Evolutionary conservation across 1,139 yeast genomes (phyloP).

Genomic region (Candida dubliniensis): DNA sequence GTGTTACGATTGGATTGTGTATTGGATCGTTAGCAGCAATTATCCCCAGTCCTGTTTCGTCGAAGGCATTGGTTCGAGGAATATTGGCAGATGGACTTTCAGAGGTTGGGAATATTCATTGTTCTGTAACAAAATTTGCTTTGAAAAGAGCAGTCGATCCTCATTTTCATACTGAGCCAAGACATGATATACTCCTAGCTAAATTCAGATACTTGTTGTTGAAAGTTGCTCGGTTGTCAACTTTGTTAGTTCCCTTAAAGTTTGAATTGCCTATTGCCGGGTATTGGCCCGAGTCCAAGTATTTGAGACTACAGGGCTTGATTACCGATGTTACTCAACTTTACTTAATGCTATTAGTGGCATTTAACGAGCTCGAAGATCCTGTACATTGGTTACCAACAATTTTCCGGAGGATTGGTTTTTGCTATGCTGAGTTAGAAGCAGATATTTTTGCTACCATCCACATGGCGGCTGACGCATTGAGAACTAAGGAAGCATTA

Average conservation of each 20-base stretch:
- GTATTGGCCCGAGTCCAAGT: conserved; percentile 35
- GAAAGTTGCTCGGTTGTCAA: conserved; percentile 23
- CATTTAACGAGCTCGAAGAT: conserved; percentile 29
- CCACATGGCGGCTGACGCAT: conserved; percentile 36
- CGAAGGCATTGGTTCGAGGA: conserved; percentile 29
- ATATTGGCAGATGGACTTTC: conserved; percentile 25
- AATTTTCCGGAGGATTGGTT: conserved; percentile 31
- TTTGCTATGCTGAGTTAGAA: conserved; percentile 30
- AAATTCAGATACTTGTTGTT: conserved; percentile 25
- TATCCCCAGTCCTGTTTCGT: conserved; percentile 33
- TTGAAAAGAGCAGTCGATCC: conserved; percentile 23
- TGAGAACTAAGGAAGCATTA: conserved; percentile 26
- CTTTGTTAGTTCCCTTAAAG: conserved; percentile 24
- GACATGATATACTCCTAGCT: conserved; percentile 27
- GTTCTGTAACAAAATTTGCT: conserved; percentile 32
- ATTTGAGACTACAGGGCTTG: conserved; percentile 24
- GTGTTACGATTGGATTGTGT: conserved; percentile 31
- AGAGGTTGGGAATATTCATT: conserved; percentile 32
- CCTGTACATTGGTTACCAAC: conserved; percentile 30
- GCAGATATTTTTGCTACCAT: conserved; percentile 33
- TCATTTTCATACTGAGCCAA: conserved; percentile 18
- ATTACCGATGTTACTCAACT: conserved; percentile 31
- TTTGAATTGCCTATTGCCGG: conserved; percentile 37
- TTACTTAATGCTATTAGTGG: conserved; percentile 25
- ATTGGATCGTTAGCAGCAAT: conserved; percentile 33